Percentiles rank a stretch among this genome's conserved stretches.
Evolutionary conservation across 441 rosid genomes (phyloP).

Genomic region (Gossypium laxum): DNA sequence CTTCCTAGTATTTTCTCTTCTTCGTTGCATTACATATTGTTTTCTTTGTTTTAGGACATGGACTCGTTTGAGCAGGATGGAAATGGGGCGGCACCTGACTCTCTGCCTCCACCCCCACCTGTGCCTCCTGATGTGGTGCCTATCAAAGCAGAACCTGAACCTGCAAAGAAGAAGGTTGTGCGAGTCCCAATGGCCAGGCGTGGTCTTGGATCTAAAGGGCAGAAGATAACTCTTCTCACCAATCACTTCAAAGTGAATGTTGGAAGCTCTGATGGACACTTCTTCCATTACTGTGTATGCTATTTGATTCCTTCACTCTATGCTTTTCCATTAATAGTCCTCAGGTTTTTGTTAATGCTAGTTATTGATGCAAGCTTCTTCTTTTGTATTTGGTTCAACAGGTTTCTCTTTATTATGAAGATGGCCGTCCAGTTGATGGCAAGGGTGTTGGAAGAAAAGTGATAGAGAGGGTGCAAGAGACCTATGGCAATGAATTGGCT

Average conservation of each 20-base stretch:
- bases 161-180: constrained; percentile 20
- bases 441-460: constrained; percentile 45
- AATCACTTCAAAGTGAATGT: constrained; percentile 49
- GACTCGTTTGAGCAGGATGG: constrained; percentile 17
- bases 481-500: constrained; percentile 32
- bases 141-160: constrained; percentile 18
- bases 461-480: constrained; percentile 39
- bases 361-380: neutral
- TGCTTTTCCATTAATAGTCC: neutral
- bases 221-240: constrained; percentile 31
- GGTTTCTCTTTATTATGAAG: constrained; percentile 47
- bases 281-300: constrained; percentile 49
- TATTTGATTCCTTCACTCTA: neutral
- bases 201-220: constrained; percentile 36
- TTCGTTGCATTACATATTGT: neutral
- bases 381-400: constrained; percentile 17
- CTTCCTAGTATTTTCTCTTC: neutral
- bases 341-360: neutral
- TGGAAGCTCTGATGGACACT: constrained; percentile 27
- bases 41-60: constrained; percentile 20
- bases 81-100: constrained; percentile 24
- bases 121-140: constrained; percentile 29
- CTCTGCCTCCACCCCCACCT: constrained; percentile 35
- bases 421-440: constrained; percentile 46
- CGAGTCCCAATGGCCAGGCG: constrained; percentile 43